These are phyloP conservation scores for Ganoderma sinense DNA, from an alignment of 1,284 basidiomycete genomes.

Conservation along the genomic window DNA sequence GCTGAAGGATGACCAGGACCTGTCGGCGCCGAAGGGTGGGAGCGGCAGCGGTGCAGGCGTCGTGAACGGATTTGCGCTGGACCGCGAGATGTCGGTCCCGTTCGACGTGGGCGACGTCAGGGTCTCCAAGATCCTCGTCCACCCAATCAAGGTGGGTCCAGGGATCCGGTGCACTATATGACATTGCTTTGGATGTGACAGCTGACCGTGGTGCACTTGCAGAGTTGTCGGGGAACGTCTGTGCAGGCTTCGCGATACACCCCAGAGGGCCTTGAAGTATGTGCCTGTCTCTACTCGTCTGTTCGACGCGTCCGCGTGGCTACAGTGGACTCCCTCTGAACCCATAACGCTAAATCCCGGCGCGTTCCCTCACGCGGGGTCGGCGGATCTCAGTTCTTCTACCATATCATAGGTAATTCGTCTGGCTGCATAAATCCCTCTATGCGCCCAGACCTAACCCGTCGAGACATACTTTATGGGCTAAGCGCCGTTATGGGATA, in stretches of 20 bases:
- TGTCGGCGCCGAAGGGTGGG: not conserved
- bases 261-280: slow-evolving; percentile 70
- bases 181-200: slow-evolving; percentile 13
- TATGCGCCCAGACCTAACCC: no score
- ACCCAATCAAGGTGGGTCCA: slow-evolving; percentile 68
- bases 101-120: slow-evolving; percentile 45
- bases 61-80: slow-evolving; percentile 17
- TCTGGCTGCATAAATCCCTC: no score
- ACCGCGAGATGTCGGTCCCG: slow-evolving; percentile 26
- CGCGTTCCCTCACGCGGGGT: no score
- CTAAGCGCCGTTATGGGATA: no score
- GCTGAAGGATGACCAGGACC: slow-evolving; percentile 21
- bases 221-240: slow-evolving; percentile 72
- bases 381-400: no score
- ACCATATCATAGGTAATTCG: no score
- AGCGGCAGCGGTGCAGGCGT: not conserved
- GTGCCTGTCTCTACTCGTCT: not conserved
- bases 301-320: no score
- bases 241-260: slow-evolving; percentile 62
- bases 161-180: not conserved
- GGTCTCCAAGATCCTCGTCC: slow-evolving; percentile 69
- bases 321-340: no score
- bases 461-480: no score
- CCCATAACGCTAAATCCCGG: no score
- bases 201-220: not conserved